A percentile compares a stretch with the other conserved stretches of the same genome.
Evolutionary conservation across 2,329 filamentous ascomycete species (phyloP).

Genomic region (Neocucurbitaria cava): DNA sequence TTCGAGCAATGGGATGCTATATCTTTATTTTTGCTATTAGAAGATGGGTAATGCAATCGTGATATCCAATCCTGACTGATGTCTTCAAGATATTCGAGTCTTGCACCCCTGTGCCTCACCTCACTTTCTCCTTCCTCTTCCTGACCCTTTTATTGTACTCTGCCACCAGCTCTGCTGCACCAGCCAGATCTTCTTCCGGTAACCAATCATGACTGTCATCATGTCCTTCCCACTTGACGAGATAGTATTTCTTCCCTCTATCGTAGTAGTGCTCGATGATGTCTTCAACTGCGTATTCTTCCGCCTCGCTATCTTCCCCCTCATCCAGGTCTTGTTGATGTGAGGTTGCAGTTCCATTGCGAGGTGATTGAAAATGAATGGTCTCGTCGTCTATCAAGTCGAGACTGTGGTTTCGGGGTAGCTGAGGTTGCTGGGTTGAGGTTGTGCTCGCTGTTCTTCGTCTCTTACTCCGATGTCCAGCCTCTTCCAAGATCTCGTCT

Average conservation of each 20-base stretch:
- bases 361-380: background rate
- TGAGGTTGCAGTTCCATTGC: background rate
- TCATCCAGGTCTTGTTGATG: background rate
- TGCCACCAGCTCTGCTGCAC: slow-evolving; percentile 33
- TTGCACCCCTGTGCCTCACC: background rate
- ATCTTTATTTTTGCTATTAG: too few relatives aligned
- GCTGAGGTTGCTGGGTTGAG: slow-evolving; percentile 3
- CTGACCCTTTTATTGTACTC: slow-evolving; percentile 30
- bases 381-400: background rate
- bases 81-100: too few relatives aligned
- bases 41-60: too few relatives aligned
- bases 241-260: slow-evolving; percentile 31
- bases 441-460: slow-evolving; percentile 19
- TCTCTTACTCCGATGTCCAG: slow-evolving; percentile 15
- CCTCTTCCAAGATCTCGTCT: slow-evolving; percentile 1
- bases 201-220: slow-evolving; percentile 43
- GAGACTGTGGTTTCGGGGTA: background rate
- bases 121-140: slow-evolving; percentile 5
- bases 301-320: slow-evolving; percentile 11
- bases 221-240: slow-evolving; percentile 46
- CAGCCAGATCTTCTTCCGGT: slow-evolving; percentile 31
- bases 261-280: slow-evolving; percentile 36
- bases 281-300: slow-evolving; percentile 40
- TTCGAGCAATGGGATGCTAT: too few relatives aligned
- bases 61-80: too few relatives aligned